phyloP scores from a whole-genome alignment of 208 protist genomes.

The Leptomonas seymouri region DNA sequence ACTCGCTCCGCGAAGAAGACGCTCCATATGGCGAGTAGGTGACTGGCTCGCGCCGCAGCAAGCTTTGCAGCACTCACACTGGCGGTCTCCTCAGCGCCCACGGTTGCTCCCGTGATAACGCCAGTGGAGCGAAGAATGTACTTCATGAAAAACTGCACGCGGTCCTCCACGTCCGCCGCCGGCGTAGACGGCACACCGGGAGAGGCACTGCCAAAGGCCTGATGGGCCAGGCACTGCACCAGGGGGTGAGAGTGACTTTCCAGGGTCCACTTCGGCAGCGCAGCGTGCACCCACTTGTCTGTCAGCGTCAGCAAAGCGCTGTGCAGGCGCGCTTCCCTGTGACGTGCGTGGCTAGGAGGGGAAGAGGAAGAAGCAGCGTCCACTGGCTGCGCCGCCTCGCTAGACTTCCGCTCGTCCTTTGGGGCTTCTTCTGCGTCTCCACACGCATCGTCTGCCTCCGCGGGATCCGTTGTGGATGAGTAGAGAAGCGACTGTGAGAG shows the following conservation, averaged over 20 bases:
- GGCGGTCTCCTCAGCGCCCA: neutral
- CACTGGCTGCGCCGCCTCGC: neutral
- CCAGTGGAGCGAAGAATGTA: constrained; percentile 22
- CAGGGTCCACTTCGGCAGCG: constrained; percentile 16
- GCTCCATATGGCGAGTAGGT: constrained; percentile 27
- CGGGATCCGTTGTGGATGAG: constrained; percentile 10
- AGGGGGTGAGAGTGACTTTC: constrained; percentile 19
- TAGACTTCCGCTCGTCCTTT: neutral
- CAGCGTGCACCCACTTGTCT: constrained; percentile 26
- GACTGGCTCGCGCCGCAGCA: neutral
- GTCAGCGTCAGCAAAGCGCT: constrained; percentile 23
- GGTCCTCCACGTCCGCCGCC: neutral
- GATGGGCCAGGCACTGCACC: constrained; percentile 7
- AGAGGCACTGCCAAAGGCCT: neutral
- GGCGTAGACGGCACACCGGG: neutral
- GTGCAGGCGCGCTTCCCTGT: constrained; percentile 16
- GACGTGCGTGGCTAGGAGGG: neutral
- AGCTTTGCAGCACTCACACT: neutral
- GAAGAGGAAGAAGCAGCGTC: too few species aligned
- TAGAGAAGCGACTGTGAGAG: constrained; percentile 48
- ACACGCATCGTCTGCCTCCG: neutral
- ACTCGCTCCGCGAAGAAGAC: constrained; percentile 14
- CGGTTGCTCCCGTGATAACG: neutral
- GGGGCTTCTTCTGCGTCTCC: neutral
- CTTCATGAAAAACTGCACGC: constrained; percentile 27